A percentile compares a stretch with the other conserved stretches of the same genome.
Conservation (phyloP, 2,329 filamentous ascomycete genomes). For the Ampelomyces quisqualis region DNA sequence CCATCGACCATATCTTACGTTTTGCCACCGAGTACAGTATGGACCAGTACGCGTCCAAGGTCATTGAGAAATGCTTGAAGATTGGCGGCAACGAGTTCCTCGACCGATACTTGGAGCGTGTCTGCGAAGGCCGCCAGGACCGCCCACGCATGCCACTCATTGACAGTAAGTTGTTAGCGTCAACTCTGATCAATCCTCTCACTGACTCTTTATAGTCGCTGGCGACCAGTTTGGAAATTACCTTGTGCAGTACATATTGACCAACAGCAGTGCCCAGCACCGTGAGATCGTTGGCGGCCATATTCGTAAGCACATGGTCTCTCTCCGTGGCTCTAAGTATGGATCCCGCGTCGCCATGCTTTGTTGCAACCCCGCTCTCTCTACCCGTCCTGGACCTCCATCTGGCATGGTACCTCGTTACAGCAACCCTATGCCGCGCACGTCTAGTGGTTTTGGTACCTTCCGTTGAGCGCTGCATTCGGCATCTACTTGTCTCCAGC, state of each 20-base stretch:
- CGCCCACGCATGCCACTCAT: conserved; percentile 95
- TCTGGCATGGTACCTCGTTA: conserved; percentile 56
- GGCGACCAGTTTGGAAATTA: conserved; percentile 99
- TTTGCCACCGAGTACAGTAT: conserved; percentile 96
- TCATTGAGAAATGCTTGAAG: conserved; percentile 98
- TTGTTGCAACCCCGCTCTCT: conserved; percentile 89
- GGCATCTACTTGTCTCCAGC: conserved; percentile 18
- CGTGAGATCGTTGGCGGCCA: conserved; percentile 90
- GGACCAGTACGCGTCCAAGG: conserved; percentile 98
- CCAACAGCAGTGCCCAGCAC: conserved; percentile 82
- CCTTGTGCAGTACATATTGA: conserved; percentile 93
- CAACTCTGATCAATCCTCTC: background rate
- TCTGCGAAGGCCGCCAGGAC: conserved; percentile 87
- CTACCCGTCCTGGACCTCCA: conserved; percentile 84
- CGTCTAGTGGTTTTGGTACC: conserved; percentile 24
- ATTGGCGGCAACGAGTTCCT: conserved; percentile 90
- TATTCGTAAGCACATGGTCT: conserved; percentile 98
- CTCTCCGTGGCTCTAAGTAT: conserved; percentile 95
- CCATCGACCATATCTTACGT: conserved; percentile 91
- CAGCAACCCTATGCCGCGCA: conserved; percentile 29
- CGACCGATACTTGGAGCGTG: conserved; percentile 85
- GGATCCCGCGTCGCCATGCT: conserved; percentile 98
- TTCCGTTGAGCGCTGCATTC: conserved; percentile 28
- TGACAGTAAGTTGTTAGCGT: conserved; percentile 62
- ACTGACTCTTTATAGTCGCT: conserved; percentile 59